These are phyloP conservation scores for Alternaria angustiovoidea DNA, from an alignment of 2,329 filamentous ascomycete species.

Conservation along the genomic window DNA sequence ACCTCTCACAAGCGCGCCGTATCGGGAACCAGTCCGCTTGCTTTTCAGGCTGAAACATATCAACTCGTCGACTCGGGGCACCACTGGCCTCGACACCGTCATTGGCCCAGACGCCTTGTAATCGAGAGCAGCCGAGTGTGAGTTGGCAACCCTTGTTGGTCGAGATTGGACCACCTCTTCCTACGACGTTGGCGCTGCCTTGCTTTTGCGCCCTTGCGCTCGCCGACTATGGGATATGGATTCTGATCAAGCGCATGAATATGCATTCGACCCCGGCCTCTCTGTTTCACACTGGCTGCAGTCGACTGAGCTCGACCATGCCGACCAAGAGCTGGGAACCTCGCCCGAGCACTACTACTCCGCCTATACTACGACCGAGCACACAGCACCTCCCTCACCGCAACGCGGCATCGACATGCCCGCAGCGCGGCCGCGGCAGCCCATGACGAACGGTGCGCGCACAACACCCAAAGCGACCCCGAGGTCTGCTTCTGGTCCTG, in stretches of 20 bases:
- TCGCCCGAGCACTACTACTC: constrained; percentile 43
- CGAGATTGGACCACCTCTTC: constrained; percentile 17
- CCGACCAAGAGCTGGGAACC: constrained; percentile 29
- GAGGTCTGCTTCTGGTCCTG: constrained; percentile 43
- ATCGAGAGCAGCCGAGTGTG: constrained; percentile 5
- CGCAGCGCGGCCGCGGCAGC: constrained; percentile 36
- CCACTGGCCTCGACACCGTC: not conserved
- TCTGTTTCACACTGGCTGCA: constrained; percentile 42
- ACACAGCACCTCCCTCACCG: constrained; percentile 16
- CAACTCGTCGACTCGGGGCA: constrained; percentile 5
- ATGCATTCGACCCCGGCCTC: constrained; percentile 22
- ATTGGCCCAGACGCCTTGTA: constrained; percentile 8
- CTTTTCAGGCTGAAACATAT: constrained; percentile 16
- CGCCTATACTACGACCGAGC: constrained; percentile 27
- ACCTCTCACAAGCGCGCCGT: constrained; percentile 10
- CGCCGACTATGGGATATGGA: constrained; percentile 26
- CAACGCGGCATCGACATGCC: constrained; percentile 26
- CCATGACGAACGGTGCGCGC: constrained; percentile 39
- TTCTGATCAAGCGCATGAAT: constrained; percentile 21
- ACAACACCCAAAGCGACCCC: constrained; percentile 33
- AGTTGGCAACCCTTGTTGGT: constrained; percentile 15
- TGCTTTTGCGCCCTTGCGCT: constrained; percentile 18
- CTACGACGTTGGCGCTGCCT: constrained; percentile 20
- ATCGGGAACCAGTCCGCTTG: constrained; percentile 12
- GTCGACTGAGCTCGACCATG: constrained; percentile 35